Conservation (phyloP, 208 protist species). For the Trichomonas gallinae region DNA sequence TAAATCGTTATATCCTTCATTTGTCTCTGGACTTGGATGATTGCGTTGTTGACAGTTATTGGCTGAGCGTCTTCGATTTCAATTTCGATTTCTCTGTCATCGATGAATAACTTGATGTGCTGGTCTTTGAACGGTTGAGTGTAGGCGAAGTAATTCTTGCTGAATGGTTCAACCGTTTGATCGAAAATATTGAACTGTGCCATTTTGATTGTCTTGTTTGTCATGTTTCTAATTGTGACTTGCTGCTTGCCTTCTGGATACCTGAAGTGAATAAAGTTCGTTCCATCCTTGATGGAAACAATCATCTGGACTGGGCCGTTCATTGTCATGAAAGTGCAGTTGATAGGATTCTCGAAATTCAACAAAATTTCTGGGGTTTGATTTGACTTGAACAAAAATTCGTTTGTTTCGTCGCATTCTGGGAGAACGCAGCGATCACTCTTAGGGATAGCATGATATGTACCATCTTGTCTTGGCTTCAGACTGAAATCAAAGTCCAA, state of each 20-base stretch:
- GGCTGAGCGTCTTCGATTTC: background rate
- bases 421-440: background rate
- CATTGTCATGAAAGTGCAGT: background rate
- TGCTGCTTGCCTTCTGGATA: background rate
- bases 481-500: background rate
- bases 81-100: background rate
- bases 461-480: background rate
- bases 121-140: background rate
- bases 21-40: background rate
- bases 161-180: background rate
- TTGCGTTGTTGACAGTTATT: background rate
- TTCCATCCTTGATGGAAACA: background rate
- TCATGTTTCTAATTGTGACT: background rate
- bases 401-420: background rate
- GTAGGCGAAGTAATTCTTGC: background rate
- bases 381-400: background rate
- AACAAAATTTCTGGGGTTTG: background rate
- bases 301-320: background rate
- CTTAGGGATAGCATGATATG: background rate
- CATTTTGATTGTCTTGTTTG: background rate
- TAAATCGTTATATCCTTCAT: background rate
- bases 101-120: background rate
- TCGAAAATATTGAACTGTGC: background rate
- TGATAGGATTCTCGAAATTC: background rate
- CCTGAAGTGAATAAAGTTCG: background rate